These are phyloP conservation scores for Linum trigynum DNA, from an alignment of 345 rosid genomes.

Conservation along the genomic window DNA sequence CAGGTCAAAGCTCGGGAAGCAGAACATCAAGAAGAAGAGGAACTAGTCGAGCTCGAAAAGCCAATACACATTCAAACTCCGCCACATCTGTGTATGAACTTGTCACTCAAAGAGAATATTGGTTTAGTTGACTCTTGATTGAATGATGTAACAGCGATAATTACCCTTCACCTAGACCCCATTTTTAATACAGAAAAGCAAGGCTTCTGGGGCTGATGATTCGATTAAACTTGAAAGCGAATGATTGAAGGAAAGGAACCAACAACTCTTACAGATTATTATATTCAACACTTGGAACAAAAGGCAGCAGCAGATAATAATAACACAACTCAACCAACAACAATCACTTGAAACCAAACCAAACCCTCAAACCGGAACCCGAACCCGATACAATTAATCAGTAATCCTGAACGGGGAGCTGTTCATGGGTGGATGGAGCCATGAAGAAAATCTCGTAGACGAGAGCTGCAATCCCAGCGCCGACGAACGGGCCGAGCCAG, in stretches of 20 bases:
- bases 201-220: neutral
- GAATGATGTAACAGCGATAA: neutral
- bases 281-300: slow-evolving; percentile 18
- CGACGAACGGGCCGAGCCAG: slow-evolving; percentile 26
- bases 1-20: slow-evolving; percentile 45
- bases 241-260: slow-evolving; percentile 20
- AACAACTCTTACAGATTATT: slow-evolving; percentile 14
- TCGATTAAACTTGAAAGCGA: neutral
- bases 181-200: neutral
- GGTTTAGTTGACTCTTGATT: neutral
- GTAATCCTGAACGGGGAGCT: slow-evolving; percentile 12
- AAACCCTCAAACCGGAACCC: slow-evolving; percentile 11
- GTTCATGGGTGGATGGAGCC: slow-evolving; percentile 20
- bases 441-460: slow-evolving; percentile 23
- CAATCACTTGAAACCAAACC: neutral
- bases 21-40: slow-evolving; percentile 35
- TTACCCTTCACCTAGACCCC: neutral
- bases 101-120: neutral
- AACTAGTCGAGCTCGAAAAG: slow-evolving; percentile 18
- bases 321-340: neutral
- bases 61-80: neutral
- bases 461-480: slow-evolving; percentile 20
- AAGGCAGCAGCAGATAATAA: slow-evolving; percentile 1
- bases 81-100: too few species aligned
- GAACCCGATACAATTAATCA: slow-evolving; percentile 3